Percentiles rank a stretch among this genome's conserved stretches.
Conservation (phyloP, 2,329 filamentous ascomycete species). For the Madurella mycetomatis region DNA sequence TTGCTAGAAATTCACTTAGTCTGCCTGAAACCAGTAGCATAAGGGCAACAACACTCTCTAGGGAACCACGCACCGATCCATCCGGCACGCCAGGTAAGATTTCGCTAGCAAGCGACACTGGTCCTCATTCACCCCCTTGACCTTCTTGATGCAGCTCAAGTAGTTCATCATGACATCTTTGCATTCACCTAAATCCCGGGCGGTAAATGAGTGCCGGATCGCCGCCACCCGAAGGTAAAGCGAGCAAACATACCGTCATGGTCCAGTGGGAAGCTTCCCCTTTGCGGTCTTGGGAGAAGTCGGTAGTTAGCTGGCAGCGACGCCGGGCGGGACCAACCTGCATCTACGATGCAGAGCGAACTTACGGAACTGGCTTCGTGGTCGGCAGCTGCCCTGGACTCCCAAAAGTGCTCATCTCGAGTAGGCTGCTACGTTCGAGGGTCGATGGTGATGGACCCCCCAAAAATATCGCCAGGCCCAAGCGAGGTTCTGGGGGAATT, state of each 20-base stretch:
- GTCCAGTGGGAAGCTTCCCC: conserved; percentile 93
- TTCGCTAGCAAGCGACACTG: conserved; percentile 84
- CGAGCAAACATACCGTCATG: conserved; percentile 62
- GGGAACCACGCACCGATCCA: conserved; percentile 72
- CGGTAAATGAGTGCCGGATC: conserved; percentile 6
- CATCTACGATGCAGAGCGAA: background rate
- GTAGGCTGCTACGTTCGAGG: background rate
- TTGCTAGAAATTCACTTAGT: conserved; percentile 53
- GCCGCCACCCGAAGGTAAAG: background rate
- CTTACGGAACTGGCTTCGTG: conserved; percentile 34
- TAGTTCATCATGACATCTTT: conserved; percentile 83
- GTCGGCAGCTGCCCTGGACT: conserved; percentile 29
- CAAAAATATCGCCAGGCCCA: too few relatives aligned
- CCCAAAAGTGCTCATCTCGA: conserved; percentile 31
- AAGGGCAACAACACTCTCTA: background rate
- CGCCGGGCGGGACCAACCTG: background rate
- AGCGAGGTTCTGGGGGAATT: too few relatives aligned
- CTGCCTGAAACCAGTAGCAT: background rate
- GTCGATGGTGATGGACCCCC: too few relatives aligned
- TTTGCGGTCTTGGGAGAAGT: conserved; percentile 62
- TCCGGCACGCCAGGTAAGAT: conserved; percentile 82
- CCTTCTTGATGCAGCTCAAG: conserved; percentile 78
- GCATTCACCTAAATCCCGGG: conserved; percentile 67
- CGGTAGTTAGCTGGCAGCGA: background rate
- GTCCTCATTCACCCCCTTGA: conserved; percentile 78